Percentiles rank a stretch among this genome's conserved stretches.
Conservation (phyloP, 352 stramenopile species). For the Globisporangium rhizosaccharum region DNA sequence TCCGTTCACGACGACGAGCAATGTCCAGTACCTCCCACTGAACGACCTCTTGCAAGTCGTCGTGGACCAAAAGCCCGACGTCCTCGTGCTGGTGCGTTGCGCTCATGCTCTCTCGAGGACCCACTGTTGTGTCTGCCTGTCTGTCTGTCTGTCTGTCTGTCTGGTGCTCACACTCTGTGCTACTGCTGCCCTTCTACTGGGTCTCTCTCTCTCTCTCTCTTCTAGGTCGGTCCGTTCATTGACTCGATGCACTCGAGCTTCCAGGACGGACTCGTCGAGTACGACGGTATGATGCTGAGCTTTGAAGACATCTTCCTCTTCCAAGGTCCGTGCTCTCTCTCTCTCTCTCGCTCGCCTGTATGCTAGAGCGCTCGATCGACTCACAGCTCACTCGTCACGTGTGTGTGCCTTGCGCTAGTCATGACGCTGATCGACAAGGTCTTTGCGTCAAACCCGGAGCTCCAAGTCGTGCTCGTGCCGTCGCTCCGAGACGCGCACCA, state of each 20-base stretch:
- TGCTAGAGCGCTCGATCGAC: neutral
- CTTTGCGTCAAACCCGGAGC: constrained; percentile 31
- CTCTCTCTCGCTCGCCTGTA: neutral
- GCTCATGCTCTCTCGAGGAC: neutral
- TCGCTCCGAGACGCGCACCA: constrained; percentile 95
- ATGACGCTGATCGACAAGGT: constrained; percentile 73
- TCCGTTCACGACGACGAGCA: constrained; percentile 93
- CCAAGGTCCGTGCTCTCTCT: constrained; percentile 40
- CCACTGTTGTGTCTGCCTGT: neutral
- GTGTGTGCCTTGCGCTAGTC: constrained; percentile 27
- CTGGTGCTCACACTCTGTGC: neutral
- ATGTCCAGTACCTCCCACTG: constrained; percentile 93
- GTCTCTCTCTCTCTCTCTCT: neutral
- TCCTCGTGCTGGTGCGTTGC: constrained; percentile 88
- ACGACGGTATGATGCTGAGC: constrained; percentile 74
- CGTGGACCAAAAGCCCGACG: constrained; percentile 86
- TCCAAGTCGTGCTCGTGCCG: constrained; percentile 93
- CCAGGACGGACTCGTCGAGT: constrained; percentile 71
- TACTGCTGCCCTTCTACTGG: neutral
- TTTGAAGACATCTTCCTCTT: constrained; percentile 86
- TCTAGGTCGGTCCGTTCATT: constrained; percentile 94
- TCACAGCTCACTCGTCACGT: neutral
- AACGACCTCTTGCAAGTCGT: constrained; percentile 89
- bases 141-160: neutral
- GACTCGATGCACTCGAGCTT: constrained; percentile 90